Evolutionary conservation across 73 alveolate species (phyloP).

Genomic region (Uronychia binucleata): DNA sequence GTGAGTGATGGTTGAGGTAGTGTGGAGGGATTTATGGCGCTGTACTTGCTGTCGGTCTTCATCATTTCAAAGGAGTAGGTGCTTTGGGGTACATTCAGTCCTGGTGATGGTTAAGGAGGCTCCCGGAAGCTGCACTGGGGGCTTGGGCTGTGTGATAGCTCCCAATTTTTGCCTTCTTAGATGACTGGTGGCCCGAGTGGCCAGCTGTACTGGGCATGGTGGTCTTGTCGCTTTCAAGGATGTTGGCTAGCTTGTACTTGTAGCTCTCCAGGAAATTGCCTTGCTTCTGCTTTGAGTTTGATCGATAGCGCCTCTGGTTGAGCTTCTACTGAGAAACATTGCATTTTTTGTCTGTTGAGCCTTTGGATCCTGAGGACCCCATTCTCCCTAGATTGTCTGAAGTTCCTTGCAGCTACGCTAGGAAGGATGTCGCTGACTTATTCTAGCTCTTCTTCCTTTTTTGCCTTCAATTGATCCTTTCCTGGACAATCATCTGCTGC

Average conservation of each 20-base stretch:
- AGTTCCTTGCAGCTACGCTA: background rate
- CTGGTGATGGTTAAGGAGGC: background rate
- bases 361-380: background rate
- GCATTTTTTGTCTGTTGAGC: background rate
- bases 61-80: background rate
- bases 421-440: background rate
- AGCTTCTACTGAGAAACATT: background rate
- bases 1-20: too few species aligned
- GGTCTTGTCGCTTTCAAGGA: background rate
- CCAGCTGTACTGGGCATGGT: too few species aligned
- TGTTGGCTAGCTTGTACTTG: background rate
- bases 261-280: background rate
- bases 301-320: background rate
- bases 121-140: background rate
- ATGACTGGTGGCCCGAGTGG: background rate
- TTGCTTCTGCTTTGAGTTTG: background rate
- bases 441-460: constrained; percentile 1
- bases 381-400: background rate
- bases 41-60: background rate
- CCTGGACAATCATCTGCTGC: background rate
- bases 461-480: background rate
- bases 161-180: background rate
- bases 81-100: background rate
- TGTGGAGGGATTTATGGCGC: too few species aligned
- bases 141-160: background rate